These are phyloP conservation scores for Lichtheimia ramosa DNA, from an alignment of 371 early-diverging fungal genomes.

Conservation along the genomic window DNA sequence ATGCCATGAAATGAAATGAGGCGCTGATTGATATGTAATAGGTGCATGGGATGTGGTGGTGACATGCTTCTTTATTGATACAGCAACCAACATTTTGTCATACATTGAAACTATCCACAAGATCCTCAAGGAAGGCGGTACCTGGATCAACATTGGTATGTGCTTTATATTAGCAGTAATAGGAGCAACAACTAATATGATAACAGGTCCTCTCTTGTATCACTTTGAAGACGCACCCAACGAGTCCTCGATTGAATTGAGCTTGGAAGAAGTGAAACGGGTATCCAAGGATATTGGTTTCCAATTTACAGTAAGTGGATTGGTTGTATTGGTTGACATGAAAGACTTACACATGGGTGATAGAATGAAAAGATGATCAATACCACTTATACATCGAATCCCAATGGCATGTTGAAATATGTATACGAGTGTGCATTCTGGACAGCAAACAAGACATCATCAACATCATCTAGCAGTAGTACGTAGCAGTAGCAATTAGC, in stretches of 20 bases:
- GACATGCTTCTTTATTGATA: constrained; percentile 96
- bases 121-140: constrained; percentile 76
- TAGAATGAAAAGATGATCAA: constrained; percentile 59
- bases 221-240: constrained; percentile 85
- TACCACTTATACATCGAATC: constrained; percentile 75
- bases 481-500: too few species aligned
- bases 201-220: constrained; percentile 85
- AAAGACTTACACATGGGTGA: not conserved
- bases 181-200: not conserved
- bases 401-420: constrained; percentile 82
- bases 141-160: constrained; percentile 94
- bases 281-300: constrained; percentile 74
- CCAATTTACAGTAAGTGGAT: constrained; percentile 52
- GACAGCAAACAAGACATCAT: constrained; percentile 48
- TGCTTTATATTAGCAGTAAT: not conserved
- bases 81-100: constrained; percentile 87
- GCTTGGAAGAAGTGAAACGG: constrained; percentile 77
- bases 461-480: too few species aligned
- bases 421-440: constrained; percentile 71
- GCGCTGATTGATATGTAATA: constrained; percentile 4
- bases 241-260: constrained; percentile 84
- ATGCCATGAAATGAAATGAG: not conserved
- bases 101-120: constrained; percentile 83
- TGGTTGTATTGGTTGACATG: not conserved
- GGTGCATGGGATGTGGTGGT: constrained; percentile 87